Evolutionary conservation across 23 red algal genomes (phyloP).

Genomic region (Chondrus crispus): DNA sequence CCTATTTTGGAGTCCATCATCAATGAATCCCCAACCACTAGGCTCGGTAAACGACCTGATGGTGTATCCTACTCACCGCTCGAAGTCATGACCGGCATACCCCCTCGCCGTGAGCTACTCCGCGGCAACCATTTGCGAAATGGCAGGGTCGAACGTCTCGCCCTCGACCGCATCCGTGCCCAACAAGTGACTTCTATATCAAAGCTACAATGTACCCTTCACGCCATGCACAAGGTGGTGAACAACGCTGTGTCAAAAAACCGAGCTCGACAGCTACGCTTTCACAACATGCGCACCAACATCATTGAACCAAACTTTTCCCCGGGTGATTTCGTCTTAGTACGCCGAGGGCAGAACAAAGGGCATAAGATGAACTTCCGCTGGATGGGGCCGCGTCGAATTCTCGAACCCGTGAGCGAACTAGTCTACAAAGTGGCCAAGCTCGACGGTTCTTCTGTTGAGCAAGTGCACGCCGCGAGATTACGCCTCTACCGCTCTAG

Average conservation of each 20-base stretch:
- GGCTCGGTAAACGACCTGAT: background rate
- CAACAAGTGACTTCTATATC: background rate
- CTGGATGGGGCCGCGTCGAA: background rate
- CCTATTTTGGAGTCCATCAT: background rate
- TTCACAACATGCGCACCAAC: conserved; percentile 23
- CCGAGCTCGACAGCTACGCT: background rate
- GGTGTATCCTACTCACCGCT: background rate
- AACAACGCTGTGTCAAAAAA: background rate
- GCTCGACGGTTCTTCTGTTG: background rate
- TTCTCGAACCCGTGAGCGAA: background rate
- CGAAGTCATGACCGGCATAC: conserved; percentile 27
- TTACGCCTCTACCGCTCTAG: background rate
- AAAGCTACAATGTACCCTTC: background rate
- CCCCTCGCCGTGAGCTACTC: background rate
- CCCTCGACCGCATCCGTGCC: background rate
- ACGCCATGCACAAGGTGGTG: background rate
- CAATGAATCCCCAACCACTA: background rate
- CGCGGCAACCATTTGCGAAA: too few species aligned
- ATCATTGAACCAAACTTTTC: background rate
- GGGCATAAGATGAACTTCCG: background rate
- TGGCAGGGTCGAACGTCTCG: background rate
- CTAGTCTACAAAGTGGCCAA: conserved; percentile 1
- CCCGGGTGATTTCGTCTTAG: background rate
- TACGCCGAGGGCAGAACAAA: background rate
- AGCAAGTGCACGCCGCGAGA: background rate